Evolutionary conservation across 345 rosid genomes (phyloP).

Genomic region (Eucalyptus grandis): DNA sequence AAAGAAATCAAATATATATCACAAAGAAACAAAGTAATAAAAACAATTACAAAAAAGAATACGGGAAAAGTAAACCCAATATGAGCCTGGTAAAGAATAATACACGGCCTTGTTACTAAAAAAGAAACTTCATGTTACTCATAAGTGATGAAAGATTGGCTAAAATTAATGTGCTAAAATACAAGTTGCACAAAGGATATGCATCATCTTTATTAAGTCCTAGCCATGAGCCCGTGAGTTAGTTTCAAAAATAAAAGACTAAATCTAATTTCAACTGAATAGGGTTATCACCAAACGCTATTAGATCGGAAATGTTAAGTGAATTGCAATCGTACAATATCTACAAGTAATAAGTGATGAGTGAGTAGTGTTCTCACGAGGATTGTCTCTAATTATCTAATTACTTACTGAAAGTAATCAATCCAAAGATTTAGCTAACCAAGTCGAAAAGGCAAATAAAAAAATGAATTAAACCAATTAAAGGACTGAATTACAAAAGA

Average conservation of each 20-base stretch:
- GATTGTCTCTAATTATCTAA: too few relatives aligned
- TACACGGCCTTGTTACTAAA: background rate
- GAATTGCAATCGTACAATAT: too few relatives aligned
- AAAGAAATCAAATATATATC: background rate
- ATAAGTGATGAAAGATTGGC: background rate
- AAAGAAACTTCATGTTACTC: background rate
- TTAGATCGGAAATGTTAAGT: background rate
- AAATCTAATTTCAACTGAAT: background rate
- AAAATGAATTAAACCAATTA: too few relatives aligned
- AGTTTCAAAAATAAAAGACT: background rate
- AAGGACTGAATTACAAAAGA: too few relatives aligned
- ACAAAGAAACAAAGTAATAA: background rate
- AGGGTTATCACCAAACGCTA: background rate
- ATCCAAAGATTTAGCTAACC: too few relatives aligned
- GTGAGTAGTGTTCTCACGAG: too few relatives aligned
- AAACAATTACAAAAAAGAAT: too few relatives aligned
- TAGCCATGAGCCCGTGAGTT: background rate
- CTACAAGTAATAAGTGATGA: too few relatives aligned
- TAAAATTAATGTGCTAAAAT: background rate
- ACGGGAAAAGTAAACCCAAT: too few relatives aligned
- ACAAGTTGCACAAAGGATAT: background rate
- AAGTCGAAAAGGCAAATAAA: too few relatives aligned
- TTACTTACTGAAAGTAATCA: too few relatives aligned
- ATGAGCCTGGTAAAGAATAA: background rate
- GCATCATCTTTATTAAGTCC: too few relatives aligned